Percentiles rank a stretch among this genome's conserved stretches.
These are phyloP conservation scores for Priceomyces melissophilus DNA, from an alignment of 805 yeast species.

Conservation along the genomic window DNA sequence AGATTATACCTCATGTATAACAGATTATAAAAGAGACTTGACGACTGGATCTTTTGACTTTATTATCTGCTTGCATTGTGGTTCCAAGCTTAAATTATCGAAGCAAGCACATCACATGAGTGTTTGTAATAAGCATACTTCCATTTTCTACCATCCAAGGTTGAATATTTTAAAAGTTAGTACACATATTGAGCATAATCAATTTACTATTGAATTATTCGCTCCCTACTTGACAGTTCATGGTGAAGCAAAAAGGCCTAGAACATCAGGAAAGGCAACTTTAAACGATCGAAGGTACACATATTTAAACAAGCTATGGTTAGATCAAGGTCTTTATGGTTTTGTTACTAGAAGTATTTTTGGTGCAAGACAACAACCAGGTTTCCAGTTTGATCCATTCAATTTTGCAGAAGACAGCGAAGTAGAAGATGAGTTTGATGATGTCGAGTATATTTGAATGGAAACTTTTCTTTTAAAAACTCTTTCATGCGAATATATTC, in stretches of 20 bases:
- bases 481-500: too few relatives aligned
- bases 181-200: slow-evolving; percentile 21
- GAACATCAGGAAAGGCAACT: slow-evolving; percentile 55
- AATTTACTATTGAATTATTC: slow-evolving; percentile 35
- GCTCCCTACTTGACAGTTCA: slow-evolving; percentile 74
- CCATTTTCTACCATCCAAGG: slow-evolving; percentile 25
- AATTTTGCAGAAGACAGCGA: slow-evolving; percentile 17
- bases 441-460: slow-evolving; percentile 8
- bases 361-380: slow-evolving; percentile 17
- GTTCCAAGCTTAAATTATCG: slow-evolving; percentile 16
- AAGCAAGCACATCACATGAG: slow-evolving; percentile 26
- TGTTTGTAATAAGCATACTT: slow-evolving; percentile 20
- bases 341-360: slow-evolving; percentile 35
- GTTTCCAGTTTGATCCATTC: slow-evolving; percentile 10
- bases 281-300: slow-evolving; percentile 53
- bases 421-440: slow-evolving; percentile 18
- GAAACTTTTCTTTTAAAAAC: neutral
- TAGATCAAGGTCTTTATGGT: slow-evolving; percentile 55
- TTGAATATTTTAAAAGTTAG: slow-evolving; percentile 23
- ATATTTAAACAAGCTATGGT: slow-evolving; percentile 57
- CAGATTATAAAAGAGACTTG: slow-evolving; percentile 15
- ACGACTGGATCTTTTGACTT: slow-evolving; percentile 17
- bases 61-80: slow-evolving; percentile 36
- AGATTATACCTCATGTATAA: slow-evolving; percentile 28
- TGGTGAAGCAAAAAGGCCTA: slow-evolving; percentile 66